Conservation (phyloP, 2,329 filamentous ascomycete genomes). For the Cercospora zeae-maydis region DNA sequence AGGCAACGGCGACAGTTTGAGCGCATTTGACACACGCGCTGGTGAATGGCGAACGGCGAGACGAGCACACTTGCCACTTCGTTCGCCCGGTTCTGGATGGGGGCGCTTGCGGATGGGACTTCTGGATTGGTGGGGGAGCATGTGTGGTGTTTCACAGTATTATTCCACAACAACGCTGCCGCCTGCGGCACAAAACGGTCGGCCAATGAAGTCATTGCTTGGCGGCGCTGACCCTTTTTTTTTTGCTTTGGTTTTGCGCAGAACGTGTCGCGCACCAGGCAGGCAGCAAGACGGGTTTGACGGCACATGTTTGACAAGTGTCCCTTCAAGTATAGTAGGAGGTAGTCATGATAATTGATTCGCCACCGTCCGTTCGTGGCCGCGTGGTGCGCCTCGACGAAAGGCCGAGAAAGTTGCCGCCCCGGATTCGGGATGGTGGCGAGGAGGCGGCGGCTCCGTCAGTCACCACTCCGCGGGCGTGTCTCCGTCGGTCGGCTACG, state of each 20-base stretch:
- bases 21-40: background rate
- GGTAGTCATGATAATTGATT: too few relatives aligned
- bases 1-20: background rate
- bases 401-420: background rate
- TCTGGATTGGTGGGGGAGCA: background rate
- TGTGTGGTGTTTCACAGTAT: background rate
- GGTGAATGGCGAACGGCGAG: background rate
- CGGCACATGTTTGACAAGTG: background rate
- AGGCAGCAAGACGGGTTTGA: conserved; percentile 5
- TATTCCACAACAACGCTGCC: background rate
- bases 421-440: conserved; percentile 3
- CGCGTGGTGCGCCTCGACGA: background rate
- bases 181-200: background rate
- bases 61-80: background rate
- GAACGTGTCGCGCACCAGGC: too few relatives aligned
- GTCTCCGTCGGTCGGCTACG: background rate
- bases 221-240: background rate
- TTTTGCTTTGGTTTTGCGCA: too few relatives aligned
- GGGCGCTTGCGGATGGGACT: background rate
- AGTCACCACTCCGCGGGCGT: background rate
- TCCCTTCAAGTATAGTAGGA: background rate
- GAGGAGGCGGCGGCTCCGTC: background rate
- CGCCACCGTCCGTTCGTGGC: background rate
- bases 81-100: background rate
- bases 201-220: background rate